Conservation (phyloP, 176 grass and related monocot species). For the Canna indica region DNA sequence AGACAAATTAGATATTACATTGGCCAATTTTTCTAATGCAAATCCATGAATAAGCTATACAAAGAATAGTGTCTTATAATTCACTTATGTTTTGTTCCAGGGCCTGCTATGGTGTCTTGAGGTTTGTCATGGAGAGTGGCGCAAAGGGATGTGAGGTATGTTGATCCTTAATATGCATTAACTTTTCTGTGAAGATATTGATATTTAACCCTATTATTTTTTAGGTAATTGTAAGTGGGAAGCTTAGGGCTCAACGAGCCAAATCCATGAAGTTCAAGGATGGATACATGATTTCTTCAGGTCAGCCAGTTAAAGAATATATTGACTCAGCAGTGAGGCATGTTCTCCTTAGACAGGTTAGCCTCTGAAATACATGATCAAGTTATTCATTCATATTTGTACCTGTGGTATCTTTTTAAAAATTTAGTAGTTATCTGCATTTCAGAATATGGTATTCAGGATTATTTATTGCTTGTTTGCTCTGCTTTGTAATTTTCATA, state of each 20-base stretch:
- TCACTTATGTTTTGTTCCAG: not conserved
- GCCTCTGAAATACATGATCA: not conserved
- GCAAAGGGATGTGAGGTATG: slow-evolving; percentile 5
- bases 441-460: not conserved
- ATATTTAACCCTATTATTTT: not conserved
- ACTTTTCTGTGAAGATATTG: not conserved
- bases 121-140: slow-evolving; percentile 7
- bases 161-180: not conserved
- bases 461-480: not conserved
- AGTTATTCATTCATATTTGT: not conserved
- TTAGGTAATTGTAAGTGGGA: slow-evolving; percentile 7
- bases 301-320: slow-evolving; percentile 2
- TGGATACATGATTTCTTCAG: slow-evolving; percentile 8
- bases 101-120: slow-evolving; percentile 3
- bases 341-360: slow-evolving; percentile 1
- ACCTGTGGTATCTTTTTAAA: too few relatives aligned
- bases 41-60: not conserved
- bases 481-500: not conserved
- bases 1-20: too few relatives aligned
- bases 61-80: not conserved
- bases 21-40: not conserved
- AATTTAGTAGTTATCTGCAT: too few relatives aligned
- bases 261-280: too few relatives aligned
- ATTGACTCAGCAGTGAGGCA: slow-evolving; percentile 6
- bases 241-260: not conserved